Percentiles rank a stretch among this genome's conserved stretches.
Conservation (phyloP, 768 basidiomycete genomes). For the Termitomyces sp. region DNA sequence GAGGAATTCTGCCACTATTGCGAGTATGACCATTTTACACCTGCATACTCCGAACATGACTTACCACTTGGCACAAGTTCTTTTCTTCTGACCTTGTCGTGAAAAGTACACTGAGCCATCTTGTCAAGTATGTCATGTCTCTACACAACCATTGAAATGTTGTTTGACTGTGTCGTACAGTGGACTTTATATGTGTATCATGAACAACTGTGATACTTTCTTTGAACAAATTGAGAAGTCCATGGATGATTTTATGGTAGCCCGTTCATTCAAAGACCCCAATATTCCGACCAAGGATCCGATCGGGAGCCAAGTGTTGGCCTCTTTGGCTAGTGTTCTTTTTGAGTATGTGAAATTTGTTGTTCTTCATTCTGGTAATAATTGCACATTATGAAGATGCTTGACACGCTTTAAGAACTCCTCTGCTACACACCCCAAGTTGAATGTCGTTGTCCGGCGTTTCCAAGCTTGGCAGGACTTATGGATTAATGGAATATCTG, state of each 20-base stretch:
- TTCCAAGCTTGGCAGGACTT: slow-evolving; percentile 38
- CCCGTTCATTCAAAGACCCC: slow-evolving; percentile 29
- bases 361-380: not conserved
- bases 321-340: slow-evolving; percentile 39
- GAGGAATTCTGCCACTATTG: slow-evolving; percentile 49
- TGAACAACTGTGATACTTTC: slow-evolving; percentile 40
- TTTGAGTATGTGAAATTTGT: slow-evolving; percentile 39
- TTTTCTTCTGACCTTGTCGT: slow-evolving; percentile 53
- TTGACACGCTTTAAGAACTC: slow-evolving; percentile 56
- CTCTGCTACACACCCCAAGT: slow-evolving; percentile 35
- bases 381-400: slow-evolving; percentile 27
- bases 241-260: slow-evolving; percentile 30
- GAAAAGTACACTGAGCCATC: slow-evolving; percentile 45
- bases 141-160: not conserved
- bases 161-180: slow-evolving; percentile 18
- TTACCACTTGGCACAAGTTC: slow-evolving; percentile 30
- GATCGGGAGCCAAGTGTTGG: slow-evolving; percentile 36
- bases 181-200: slow-evolving; percentile 36
- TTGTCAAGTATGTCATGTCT: slow-evolving; percentile 39
- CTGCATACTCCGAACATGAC: not conserved
- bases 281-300: slow-evolving; percentile 11
- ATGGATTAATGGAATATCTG: slow-evolving; percentile 39
- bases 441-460: slow-evolving; percentile 33
- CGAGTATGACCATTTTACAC: slow-evolving; percentile 25
- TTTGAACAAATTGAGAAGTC: slow-evolving; percentile 31